Conservation (phyloP, 2,329 filamentous ascomycete genomes). For the Corinectria fuckeliana region DNA sequence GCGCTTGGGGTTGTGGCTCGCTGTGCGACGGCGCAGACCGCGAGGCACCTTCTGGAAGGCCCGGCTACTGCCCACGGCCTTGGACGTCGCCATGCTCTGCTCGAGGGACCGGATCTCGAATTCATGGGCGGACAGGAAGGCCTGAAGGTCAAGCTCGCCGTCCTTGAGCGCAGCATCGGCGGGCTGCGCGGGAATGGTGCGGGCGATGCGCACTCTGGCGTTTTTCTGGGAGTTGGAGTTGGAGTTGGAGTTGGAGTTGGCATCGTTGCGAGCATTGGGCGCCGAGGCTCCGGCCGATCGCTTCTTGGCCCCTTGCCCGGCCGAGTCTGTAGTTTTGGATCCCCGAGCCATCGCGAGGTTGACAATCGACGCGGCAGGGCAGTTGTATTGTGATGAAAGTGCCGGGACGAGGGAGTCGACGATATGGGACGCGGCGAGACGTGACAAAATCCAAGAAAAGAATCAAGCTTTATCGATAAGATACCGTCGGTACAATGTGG, state of each 20-base stretch:
- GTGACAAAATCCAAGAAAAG: conserved; percentile 19
- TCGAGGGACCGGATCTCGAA: conserved; percentile 90
- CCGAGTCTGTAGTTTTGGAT: conserved; percentile 34
- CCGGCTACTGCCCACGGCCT: conserved; percentile 65
- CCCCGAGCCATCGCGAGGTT: conserved; percentile 38
- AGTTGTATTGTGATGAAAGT: conserved; percentile 9
- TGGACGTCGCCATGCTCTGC: conserved; percentile 79
- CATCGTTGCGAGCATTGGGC: conserved; percentile 36
- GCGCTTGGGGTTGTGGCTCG: conserved; percentile 92
- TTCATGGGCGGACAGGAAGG: conserved; percentile 84
- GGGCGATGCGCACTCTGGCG: conserved; percentile 53
- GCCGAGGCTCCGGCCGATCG: conserved; percentile 32
- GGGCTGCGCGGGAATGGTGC: conserved; percentile 58
- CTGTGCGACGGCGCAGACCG: conserved; percentile 82
- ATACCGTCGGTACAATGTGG: neutral
- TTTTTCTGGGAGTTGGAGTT: conserved; percentile 50
- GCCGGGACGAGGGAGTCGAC: neutral
- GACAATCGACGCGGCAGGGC: conserved; percentile 6
- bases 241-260: no score
- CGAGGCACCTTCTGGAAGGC: conserved; percentile 93
- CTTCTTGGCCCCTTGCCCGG: conserved; percentile 36
- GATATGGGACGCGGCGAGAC: conserved; percentile 1
- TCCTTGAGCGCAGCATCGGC: conserved; percentile 62
- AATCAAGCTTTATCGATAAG: conserved; percentile 42
- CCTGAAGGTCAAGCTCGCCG: conserved; percentile 84